Conservation (phyloP, 805 yeast species). For the Starmerella floricola region DNA sequence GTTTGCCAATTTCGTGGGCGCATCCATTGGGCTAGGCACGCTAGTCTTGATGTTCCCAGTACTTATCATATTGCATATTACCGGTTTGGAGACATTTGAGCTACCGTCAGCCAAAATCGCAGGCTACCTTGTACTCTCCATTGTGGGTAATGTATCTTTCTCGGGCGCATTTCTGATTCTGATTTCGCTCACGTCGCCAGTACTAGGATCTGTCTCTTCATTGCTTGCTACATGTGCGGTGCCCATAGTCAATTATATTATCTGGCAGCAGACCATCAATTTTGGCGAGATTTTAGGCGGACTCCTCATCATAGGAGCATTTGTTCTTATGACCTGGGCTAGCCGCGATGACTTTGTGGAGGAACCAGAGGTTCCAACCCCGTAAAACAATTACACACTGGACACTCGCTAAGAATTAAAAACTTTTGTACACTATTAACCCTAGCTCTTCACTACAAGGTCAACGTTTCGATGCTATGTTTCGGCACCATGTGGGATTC, state of each 20-base stretch:
- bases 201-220: constrained; percentile 54
- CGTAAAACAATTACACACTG: neutral
- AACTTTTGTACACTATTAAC: neutral
- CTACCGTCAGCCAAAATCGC: constrained; percentile 37
- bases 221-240: constrained; percentile 67
- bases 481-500: constrained; percentile 23
- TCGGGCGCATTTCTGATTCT: constrained; percentile 61
- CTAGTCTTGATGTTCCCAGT: constrained; percentile 38
- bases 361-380: constrained; percentile 21
- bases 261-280: constrained; percentile 49
- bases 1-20: constrained; percentile 67
- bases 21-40: constrained; percentile 51
- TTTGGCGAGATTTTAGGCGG: constrained; percentile 57
- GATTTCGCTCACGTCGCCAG: constrained; percentile 79
- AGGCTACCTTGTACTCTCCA: constrained; percentile 40
- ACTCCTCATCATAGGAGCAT: constrained; percentile 54
- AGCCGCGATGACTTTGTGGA: constrained; percentile 30
- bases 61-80: constrained; percentile 39
- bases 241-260: constrained; percentile 60
- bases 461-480: constrained; percentile 28
- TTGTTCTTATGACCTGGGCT: constrained; percentile 37
- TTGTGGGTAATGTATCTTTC: constrained; percentile 52
- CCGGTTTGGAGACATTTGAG: constrained; percentile 47
- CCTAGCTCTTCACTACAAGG: constrained; percentile 12
- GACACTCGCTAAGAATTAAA: constrained; percentile 1